Conservation (phyloP, 2,329 filamentous ascomycete species). For the Pseudomassariella vexata region DNA sequence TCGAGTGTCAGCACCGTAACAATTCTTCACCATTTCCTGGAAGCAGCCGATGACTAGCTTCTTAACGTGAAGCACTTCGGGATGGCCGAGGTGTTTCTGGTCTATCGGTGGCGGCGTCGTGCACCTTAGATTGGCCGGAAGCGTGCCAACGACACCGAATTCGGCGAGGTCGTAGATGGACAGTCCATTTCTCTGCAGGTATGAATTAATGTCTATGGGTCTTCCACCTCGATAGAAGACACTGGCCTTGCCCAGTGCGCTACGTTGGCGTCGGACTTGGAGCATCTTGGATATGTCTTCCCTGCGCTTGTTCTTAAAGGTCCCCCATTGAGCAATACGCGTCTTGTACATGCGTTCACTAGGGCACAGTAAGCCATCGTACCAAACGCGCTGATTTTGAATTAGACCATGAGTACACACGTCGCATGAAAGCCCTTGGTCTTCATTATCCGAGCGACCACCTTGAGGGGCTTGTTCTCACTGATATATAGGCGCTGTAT, state of each 20-base stretch:
- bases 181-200: conserved; percentile 3
- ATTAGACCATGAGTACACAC: no score
- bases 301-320: conserved; percentile 5
- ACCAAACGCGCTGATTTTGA: no score
- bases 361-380: no score
- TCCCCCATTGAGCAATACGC: conserved; percentile 6
- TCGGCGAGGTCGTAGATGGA: background rate
- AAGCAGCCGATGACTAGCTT: conserved; percentile 2
- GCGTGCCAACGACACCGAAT: background rate
- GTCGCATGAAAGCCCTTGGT: conserved; percentile 15
- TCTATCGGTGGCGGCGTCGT: conserved; percentile 1
- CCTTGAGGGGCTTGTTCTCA: conserved; percentile 14
- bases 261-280: conserved; percentile 2
- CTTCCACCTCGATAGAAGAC: conserved; percentile 4
- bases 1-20: conserved; percentile 1
- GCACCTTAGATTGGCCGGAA: conserved; percentile 2
- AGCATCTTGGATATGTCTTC: conserved; percentile 6
- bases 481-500: conserved; percentile 18
- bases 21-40: background rate
- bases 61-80: conserved; percentile 1
- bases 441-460: conserved; percentile 14
- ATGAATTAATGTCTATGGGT: conserved; percentile 4
- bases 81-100: background rate
- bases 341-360: conserved; percentile 9
- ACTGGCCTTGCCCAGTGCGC: conserved; percentile 3